Base-by-base conservation (phyloP, 78 protist genomes). In the Dictyostelium purpureum region DNA sequence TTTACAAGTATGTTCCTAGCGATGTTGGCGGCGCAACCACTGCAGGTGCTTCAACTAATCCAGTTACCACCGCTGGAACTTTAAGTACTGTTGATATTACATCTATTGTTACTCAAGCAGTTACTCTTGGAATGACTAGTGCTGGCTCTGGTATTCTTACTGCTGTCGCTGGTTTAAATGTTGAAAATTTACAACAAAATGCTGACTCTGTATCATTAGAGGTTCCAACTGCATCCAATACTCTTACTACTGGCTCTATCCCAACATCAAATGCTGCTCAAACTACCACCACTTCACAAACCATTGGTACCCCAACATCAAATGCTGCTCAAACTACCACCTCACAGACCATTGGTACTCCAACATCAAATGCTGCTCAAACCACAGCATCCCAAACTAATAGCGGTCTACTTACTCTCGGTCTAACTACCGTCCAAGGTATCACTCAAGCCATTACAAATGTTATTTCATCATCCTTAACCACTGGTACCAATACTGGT, bases 41-140 rank as follows among this genome's bases (percentile, higher is more conserved):
- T 33, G 26, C n/a, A 4, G 31, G 9, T 35, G 65, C 28, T 56
- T 18, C 19, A 19, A 56, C 52, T 47, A 3, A 3, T 47, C 52
- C 52, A 47, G 4, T 47, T 47, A 47, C 52, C 7, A 63, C 71
- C 18, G 40, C 71, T 12, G 18, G 18, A 33, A 63, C 71, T 33
- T 63, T 63, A 63, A 31, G 42, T 14, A 11, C 42, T 11, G 71
- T 63, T 0, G 71, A 63, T 63, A 63, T 63, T 4, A 63, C 71
- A 33, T 28, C 42, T 16, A 63, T 63, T 33, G 71, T 63, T 31
- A 63, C 71, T 14, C 71, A 63, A 16, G 71, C 71, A 12, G 42
- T 63, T 63, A 63, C 71, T 14, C 38, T 63, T 28, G 71, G 71
- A 33, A 63, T 63, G 71, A 63, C 43, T 10, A 42, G 71, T 63